Base-by-base conservation (phyloP, 192 early-diverging fungal genomes). In the Jimgerdemannia lactiflua region DNA sequence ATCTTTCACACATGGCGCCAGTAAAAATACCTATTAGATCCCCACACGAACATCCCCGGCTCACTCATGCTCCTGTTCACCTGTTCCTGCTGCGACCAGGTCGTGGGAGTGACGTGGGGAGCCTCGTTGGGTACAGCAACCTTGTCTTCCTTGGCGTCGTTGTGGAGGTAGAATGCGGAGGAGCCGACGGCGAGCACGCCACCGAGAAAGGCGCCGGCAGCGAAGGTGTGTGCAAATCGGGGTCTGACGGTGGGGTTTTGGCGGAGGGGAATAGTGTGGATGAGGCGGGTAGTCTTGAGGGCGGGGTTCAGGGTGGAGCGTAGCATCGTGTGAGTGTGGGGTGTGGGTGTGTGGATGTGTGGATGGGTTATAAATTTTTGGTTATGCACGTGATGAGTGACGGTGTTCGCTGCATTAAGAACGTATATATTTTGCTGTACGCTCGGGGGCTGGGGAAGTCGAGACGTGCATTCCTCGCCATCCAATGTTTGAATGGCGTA, bases 21-120 rank as follows among this genome's bases (percentile, higher is more conserved):
- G 43, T 29, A 11, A 54, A n/a, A 6, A 19, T 73, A 73, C 72
- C 72, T 75, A 69, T 75, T 75, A 19, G 42, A 42, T 42, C 74
- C 74, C 74, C 74, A 75, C 19, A 75, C 17, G 43, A 68, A 75
- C 8, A 75, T 39, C 0, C 74, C 74, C 10, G 74, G 74, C 40
- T 75, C 65, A 0, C 49, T 66, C 67, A 42, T 20, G 10, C 74
- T 67, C 7, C 65, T 40, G 59, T 75, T 75, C 20, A 75, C 74
- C 69, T 75, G 74, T 40, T 75, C 67, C 64, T 75, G 74, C 19
- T 75, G 74, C 42, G 54, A 39, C 74, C 74, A 75, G 3, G 74
- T 59, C 10, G 74, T 75, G 4, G 3, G 4, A 3, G 74, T 75
- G 42, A 75, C 69, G 49, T 44, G 42, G 9, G 43, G 64, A 69